A percentile compares a stretch with the other conserved stretches of the same genome.
phyloP scores from a whole-genome alignment of 345 rosid genomes.

The Citrus hindsii region DNA sequence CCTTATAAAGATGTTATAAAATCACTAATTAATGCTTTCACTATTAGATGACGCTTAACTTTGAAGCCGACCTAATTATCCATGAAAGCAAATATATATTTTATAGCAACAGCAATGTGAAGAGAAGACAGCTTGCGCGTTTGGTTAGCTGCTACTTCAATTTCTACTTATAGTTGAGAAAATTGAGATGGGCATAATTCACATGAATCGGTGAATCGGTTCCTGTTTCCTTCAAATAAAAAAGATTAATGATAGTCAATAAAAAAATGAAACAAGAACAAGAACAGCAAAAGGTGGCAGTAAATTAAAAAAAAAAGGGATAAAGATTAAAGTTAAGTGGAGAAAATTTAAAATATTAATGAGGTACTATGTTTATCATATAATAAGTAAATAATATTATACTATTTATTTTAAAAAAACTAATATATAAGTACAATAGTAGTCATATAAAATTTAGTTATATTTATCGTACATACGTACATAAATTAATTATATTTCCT shows the following conservation, averaged over 20 bases:
- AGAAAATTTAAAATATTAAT: too few species aligned
- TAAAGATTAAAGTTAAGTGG: neutral
- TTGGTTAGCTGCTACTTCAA: conserved; percentile 4
- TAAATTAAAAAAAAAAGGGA: neutral
- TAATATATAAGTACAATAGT: too few species aligned
- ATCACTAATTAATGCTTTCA: neutral
- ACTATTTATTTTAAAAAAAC: too few species aligned
- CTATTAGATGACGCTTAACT: conserved; percentile 12
- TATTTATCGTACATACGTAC: too few species aligned
- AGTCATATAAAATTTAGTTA: too few species aligned
- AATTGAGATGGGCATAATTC: neutral
- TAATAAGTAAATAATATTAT: too few species aligned
- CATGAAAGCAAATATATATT: too few species aligned
- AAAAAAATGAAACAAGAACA: neutral
- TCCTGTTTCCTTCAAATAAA: neutral
- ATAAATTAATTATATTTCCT: too few species aligned
- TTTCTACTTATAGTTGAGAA: conserved; percentile 4
- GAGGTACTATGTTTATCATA: too few species aligned
- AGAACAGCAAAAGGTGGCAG: neutral
- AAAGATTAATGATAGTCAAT: neutral
- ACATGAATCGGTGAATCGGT: conserved; percentile 17
- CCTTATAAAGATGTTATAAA: neutral
- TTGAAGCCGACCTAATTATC: conserved; percentile 13
- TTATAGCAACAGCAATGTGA: conserved; percentile 2
- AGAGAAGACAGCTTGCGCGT: conserved; percentile 10